Percentiles rank a stretch among this genome's conserved stretches.
These are phyloP conservation scores for Leccinum pseudoinsigne DNA, from an alignment of 1,284 basidiomycete species.

Conservation along the genomic window DNA sequence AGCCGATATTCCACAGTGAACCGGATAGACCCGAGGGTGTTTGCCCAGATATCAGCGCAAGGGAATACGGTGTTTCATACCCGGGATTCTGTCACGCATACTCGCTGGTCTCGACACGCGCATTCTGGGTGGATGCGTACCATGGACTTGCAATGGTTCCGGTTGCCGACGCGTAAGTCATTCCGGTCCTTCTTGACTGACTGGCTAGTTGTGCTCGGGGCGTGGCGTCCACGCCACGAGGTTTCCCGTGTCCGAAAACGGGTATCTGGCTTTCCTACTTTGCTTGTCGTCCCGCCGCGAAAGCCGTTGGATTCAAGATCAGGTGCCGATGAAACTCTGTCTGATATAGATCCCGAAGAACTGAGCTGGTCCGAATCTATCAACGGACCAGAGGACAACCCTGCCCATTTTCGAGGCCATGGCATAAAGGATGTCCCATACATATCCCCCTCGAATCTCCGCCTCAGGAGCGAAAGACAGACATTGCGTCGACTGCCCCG, in stretches of 20 bases:
- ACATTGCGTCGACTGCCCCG: constrained; percentile 60
- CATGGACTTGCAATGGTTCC: constrained; percentile 89
- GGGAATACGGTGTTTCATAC: constrained; percentile 34
- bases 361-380: constrained; percentile 64
- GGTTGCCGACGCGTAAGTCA: constrained; percentile 79
- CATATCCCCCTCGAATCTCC: constrained; percentile 41
- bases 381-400: constrained; percentile 64
- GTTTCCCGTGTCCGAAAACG: constrained; percentile 13
- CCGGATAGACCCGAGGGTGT: not conserved
- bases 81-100: constrained; percentile 69
- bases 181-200: constrained; percentile 2
- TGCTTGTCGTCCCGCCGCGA: constrained; percentile 33
- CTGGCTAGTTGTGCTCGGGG: not conserved
- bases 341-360: constrained; percentile 55
- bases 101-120: constrained; percentile 81
- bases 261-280: constrained; percentile 7
- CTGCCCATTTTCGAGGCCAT: constrained; percentile 38
- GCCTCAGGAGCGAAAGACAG: constrained; percentile 71
- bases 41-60: constrained; percentile 6
- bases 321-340: constrained; percentile 12
- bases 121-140: constrained; percentile 86
- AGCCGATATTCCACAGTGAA: not conserved
- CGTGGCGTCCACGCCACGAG: constrained; percentile 21
- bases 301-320: constrained; percentile 6
- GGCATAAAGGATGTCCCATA: constrained; percentile 19